phyloP scores from a whole-genome alignment of 331 rosid species.

The Quercus lobata region DNA sequence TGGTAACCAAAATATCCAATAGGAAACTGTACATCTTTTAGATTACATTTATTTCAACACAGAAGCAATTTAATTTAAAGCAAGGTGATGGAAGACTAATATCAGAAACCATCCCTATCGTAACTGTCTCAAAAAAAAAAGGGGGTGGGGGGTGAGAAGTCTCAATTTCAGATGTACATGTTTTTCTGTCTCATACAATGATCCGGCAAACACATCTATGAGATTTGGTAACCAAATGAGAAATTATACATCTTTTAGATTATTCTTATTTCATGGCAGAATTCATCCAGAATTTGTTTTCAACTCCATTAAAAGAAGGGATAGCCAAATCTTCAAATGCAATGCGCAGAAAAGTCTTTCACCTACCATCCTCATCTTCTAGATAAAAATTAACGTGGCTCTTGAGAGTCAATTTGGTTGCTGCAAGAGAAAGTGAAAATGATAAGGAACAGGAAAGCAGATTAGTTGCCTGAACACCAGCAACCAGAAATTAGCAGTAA shows the following conservation, averaged over 20 bases:
- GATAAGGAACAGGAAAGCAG: slow-evolving; percentile 6
- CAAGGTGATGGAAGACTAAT: slow-evolving; percentile 11
- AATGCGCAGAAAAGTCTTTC: background rate
- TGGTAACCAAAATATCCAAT: background rate
- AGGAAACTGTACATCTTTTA: slow-evolving; percentile 9
- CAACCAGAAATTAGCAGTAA: slow-evolving; percentile 1
- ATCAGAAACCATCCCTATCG: slow-evolving; percentile 14
- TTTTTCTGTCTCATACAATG: slow-evolving; percentile 28
- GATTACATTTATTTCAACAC: background rate
- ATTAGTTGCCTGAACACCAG: background rate
- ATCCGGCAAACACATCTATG: slow-evolving; percentile 21
- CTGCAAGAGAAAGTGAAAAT: slow-evolving; percentile 38
- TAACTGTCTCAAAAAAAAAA: slow-evolving; percentile 8
- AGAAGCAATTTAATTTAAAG: slow-evolving; percentile 20
- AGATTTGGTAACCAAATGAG: slow-evolving; percentile 1
- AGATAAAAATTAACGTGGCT: background rate
- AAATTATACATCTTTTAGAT: slow-evolving; percentile 9
- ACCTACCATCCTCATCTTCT: slow-evolving; percentile 13
- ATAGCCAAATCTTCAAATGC: background rate
- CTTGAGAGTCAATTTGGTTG: slow-evolving; percentile 28
- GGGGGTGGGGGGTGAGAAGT: no score
- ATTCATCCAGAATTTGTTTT: background rate
- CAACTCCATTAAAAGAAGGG: background rate
- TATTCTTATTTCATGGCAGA: background rate
- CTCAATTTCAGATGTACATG: slow-evolving; percentile 21